These are phyloP conservation scores for Nannizziopsis barbatae DNA, from an alignment of 2,329 filamentous ascomycete genomes.

Conservation along the genomic window DNA sequence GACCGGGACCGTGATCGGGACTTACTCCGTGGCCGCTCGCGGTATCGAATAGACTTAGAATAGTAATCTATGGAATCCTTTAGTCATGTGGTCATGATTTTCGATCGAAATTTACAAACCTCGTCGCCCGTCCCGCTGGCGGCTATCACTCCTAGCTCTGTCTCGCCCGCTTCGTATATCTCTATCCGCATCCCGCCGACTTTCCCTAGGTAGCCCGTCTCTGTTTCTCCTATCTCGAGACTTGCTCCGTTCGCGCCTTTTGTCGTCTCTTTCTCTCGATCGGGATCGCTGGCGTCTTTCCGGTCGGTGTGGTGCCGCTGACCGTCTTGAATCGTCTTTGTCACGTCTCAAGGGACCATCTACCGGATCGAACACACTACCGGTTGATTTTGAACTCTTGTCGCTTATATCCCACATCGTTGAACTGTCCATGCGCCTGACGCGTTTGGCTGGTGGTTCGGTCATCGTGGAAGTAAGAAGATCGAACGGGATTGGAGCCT, in stretches of 20 bases:
- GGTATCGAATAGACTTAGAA: constrained; percentile 26
- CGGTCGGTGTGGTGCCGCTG: constrained; percentile 23
- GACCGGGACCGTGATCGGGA: constrained; percentile 22
- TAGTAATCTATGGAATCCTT: constrained; percentile 8
- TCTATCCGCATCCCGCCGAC: constrained; percentile 30
- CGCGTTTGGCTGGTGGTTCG: constrained; percentile 41
- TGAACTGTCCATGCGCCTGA: constrained; percentile 46
- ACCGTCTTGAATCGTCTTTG: constrained; percentile 20
- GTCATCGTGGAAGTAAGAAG: constrained; percentile 33
- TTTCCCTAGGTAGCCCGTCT: constrained; percentile 22
- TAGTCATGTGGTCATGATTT: neutral
- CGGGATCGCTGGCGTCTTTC: constrained; percentile 34
- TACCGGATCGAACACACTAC: neutral
- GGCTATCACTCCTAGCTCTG: constrained; percentile 24
- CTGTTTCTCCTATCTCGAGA: constrained; percentile 32
- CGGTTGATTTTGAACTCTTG: constrained; percentile 19
- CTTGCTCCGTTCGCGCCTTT: constrained; percentile 34
- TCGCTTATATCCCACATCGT: constrained; percentile 49
- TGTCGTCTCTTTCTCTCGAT: constrained; percentile 31
- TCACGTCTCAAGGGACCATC: constrained; percentile 21
- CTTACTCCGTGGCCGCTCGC: constrained; percentile 22
- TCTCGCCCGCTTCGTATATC: constrained; percentile 33
- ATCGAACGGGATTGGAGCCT: neutral
- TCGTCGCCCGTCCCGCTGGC: constrained; percentile 25
- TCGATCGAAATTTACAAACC: constrained; percentile 23